phyloP scores from a whole-genome alignment of 192 early-diverging fungal genomes.

The Dispira simplex region DNA sequence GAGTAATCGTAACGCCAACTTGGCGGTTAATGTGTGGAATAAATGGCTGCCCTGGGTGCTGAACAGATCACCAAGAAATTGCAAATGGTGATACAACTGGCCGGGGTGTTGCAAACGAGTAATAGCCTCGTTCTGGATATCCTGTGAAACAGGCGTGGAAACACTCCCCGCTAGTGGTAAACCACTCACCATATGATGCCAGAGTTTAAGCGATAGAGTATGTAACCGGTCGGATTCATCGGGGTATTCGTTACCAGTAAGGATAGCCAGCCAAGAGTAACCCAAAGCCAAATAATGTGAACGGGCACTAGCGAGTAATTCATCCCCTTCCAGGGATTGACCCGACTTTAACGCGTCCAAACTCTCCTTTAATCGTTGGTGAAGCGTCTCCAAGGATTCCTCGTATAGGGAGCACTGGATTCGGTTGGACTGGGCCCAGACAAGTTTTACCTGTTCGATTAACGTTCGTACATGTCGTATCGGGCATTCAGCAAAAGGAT shows the following conservation, averaged over 20 bases:
- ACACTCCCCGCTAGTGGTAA: not conserved
- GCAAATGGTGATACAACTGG: not conserved
- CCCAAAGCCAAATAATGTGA: not conserved
- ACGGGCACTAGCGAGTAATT: not conserved
- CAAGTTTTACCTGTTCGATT: not conserved
- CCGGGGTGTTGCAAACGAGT: not conserved
- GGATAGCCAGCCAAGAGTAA: conserved; percentile 2
- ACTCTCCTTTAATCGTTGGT: not conserved
- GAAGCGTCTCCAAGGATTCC: not conserved
- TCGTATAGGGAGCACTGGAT: not conserved
- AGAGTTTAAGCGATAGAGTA: not conserved
- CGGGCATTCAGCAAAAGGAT: not conserved
- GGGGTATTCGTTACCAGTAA: not conserved
- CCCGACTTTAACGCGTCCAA: not conserved
- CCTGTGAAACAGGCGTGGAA: not conserved
- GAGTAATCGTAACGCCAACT: not conserved
- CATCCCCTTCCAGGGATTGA: too few relatives aligned
- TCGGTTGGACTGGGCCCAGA: not conserved
- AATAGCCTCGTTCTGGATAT: not conserved
- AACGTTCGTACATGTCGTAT: not conserved
- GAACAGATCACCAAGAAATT: not conserved
- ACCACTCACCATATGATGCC: not conserved
- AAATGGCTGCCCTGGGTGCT: not conserved
- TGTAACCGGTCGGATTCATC: too few relatives aligned
- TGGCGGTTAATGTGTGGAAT: not conserved